These are phyloP conservation scores for Lasiodiplodia theobromae DNA, from an alignment of 2,329 filamentous ascomycete species.

Conservation along the genomic window DNA sequence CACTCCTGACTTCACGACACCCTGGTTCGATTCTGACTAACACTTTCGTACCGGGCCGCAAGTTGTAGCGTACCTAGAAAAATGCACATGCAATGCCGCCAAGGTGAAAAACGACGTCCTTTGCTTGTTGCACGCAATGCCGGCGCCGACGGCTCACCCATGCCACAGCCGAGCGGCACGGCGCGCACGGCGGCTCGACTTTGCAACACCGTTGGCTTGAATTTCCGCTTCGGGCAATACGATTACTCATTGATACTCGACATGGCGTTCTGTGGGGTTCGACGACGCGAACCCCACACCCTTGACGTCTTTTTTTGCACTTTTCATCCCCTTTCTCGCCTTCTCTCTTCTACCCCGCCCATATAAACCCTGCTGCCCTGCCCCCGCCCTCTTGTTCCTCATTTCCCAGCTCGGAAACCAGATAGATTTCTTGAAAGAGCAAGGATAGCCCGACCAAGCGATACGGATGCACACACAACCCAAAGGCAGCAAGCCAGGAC, in stretches of 20 bases:
- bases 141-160: neutral
- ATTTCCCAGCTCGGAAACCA: neutral
- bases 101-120: neutral
- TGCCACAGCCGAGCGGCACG: conserved; percentile 4
- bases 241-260: conserved; percentile 21
- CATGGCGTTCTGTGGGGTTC: conserved; percentile 24
- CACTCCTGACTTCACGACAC: conserved; percentile 24
- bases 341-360: conserved; percentile 6
- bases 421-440: conserved; percentile 6
- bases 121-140: neutral
- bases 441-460: neutral
- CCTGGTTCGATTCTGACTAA: conserved; percentile 15
- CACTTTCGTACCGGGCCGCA: too few relatives aligned
- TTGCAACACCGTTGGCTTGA: neutral
- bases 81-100: neutral
- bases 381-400: neutral
- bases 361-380: neutral
- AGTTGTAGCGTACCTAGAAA: neutral
- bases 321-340: conserved; percentile 15
- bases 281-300: conserved; percentile 15
- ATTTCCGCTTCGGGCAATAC: conserved; percentile 21
- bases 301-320: neutral
- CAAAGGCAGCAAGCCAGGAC: conserved; percentile 57
- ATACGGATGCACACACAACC: conserved; percentile 31
- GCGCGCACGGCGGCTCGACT: conserved; percentile 1